Conservation (phyloP, 257 asterid genomes). For the Agastache rugosa region DNA sequence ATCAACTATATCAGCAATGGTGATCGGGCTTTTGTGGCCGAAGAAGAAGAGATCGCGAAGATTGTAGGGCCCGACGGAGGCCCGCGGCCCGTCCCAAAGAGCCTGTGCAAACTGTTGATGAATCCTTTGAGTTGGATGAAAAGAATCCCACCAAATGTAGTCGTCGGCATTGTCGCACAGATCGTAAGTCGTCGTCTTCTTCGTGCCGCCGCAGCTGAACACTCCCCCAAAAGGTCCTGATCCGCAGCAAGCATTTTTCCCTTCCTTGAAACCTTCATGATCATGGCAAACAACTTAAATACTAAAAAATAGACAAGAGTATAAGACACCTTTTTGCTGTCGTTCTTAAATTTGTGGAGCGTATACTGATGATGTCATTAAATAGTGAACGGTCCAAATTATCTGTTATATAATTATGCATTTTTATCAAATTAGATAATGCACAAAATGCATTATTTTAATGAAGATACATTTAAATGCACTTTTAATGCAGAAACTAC, state of each 20-base stretch:
- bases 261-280: conserved; percentile 51
- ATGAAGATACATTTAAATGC: too few species aligned
- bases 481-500: too few species aligned
- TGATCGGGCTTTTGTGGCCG: not conserved
- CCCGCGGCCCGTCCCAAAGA: conserved; percentile 42
- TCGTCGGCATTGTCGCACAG: conserved; percentile 49
- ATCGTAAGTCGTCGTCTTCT: conserved; percentile 43
- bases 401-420: too few species aligned
- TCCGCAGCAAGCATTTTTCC: conserved; percentile 63
- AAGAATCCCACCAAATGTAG: conserved; percentile 60
- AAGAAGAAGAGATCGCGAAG: conserved; percentile 38
- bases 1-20: conserved; percentile 32
- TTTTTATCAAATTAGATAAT: too few species aligned
- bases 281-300: too few species aligned
- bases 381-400: too few species aligned
- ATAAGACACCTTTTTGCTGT: too few species aligned
- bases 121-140: conserved; percentile 54
- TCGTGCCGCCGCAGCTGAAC: conserved; percentile 59
- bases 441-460: too few species aligned
- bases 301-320: too few species aligned
- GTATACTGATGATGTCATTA: too few species aligned
- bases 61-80: conserved; percentile 28
- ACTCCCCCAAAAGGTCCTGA: conserved; percentile 56
- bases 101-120: conserved; percentile 46
- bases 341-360: too few species aligned